These are phyloP conservation scores for Euphorbia pulcherrima DNA, from an alignment of 345 rosid species.

Conservation along the genomic window DNA sequence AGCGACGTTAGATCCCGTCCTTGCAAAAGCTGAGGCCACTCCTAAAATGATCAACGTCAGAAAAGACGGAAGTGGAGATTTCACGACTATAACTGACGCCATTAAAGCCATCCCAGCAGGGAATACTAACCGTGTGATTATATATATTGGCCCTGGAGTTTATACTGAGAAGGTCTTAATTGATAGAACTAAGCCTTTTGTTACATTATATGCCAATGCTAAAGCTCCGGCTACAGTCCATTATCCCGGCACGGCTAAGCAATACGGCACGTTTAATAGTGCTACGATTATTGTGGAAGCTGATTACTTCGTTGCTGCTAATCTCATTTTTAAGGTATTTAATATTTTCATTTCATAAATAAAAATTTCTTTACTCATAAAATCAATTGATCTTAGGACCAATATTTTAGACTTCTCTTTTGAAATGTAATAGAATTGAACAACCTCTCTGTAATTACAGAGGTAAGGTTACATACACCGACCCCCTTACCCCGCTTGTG, in stretches of 20 bases:
- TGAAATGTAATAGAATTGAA: too few relatives aligned
- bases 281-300: constrained; percentile 52
- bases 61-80: constrained; percentile 46
- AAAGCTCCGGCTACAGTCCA: constrained; percentile 33
- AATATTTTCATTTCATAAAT: too few relatives aligned
- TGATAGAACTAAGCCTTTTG: constrained; percentile 36
- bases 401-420: too few relatives aligned
- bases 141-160: constrained; percentile 45
- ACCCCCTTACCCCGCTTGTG: too few relatives aligned
- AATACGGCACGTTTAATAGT: constrained; percentile 61
- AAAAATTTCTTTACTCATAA: too few relatives aligned
- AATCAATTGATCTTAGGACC: background rate
- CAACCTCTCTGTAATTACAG: too few relatives aligned
- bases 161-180: constrained; percentile 53
- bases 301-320: constrained; percentile 58
- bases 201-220: constrained; percentile 49
- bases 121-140: constrained; percentile 48
- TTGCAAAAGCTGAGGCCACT: constrained; percentile 39
- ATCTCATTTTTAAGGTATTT: constrained; percentile 44
- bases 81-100: constrained; percentile 48
- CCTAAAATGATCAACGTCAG: constrained; percentile 38
- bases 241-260: constrained; percentile 41
- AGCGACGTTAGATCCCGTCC: constrained; percentile 38
- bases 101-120: constrained; percentile 36
- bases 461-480: too few relatives aligned